These are phyloP conservation scores for Silene uniflora DNA, from an alignment of 148 eudicot species.

Conservation along the genomic window DNA sequence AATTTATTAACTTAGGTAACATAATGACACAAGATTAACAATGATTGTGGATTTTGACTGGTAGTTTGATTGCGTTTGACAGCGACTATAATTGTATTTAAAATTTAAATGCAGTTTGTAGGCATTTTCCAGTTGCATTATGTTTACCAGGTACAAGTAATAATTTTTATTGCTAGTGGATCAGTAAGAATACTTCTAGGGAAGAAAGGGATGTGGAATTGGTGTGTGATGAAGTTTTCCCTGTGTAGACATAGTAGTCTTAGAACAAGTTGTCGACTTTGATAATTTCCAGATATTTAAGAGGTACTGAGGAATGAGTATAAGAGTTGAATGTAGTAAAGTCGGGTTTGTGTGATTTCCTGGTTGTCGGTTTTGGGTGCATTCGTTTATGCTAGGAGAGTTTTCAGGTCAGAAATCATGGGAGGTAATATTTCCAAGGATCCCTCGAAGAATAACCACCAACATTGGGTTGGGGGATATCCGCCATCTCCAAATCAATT, in stretches of 20 bases:
- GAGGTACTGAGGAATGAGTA: background rate
- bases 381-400: slow-evolving; percentile 17
- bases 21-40: background rate
- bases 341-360: slow-evolving; percentile 21
- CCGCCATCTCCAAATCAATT: slow-evolving; percentile 24
- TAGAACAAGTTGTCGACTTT: background rate
- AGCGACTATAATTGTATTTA: background rate
- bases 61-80: slow-evolving; percentile 5
- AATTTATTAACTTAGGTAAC: too few relatives aligned
- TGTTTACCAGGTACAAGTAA: background rate
- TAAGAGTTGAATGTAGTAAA: background rate
- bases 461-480: slow-evolving; percentile 13
- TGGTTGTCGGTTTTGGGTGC: slow-evolving; percentile 29
- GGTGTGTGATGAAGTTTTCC: slow-evolving; percentile 22
- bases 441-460: slow-evolving; percentile 21
- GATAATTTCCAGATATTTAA: background rate
- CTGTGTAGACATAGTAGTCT: slow-evolving; percentile 10
- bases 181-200: slow-evolving; percentile 25
- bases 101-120: slow-evolving; percentile 6
- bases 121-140: slow-evolving; percentile 8
- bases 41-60: background rate
- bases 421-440: slow-evolving; percentile 49
- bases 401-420: slow-evolving; percentile 30
- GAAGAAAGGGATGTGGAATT: slow-evolving; percentile 8
- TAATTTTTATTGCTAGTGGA: background rate